Base-by-base conservation (phyloP, 257 asterid genomes). In the Rubia yunnanensis region DNA sequence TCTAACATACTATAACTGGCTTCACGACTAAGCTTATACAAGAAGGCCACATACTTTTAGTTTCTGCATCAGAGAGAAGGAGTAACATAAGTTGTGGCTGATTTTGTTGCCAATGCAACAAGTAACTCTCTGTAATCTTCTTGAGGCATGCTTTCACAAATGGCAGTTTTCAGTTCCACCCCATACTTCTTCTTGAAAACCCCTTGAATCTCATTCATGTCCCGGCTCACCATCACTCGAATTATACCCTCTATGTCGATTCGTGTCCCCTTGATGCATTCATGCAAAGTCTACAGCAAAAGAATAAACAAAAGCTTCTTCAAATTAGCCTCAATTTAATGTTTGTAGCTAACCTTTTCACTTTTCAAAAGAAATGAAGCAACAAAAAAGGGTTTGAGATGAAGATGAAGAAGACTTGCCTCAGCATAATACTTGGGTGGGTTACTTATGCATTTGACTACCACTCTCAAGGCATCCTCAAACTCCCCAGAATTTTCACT, bases 351-450 rank as follows among this genome's bases (percentile, higher is more conserved):
- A 23, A 14, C 62, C 3, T 28, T 66, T 32, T 66, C 52, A 23
- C 31, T 58, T 34, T 23, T 32, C 49, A 35, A 13, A 15, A 39
- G 48, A 39, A 11, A 39, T 39, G 48, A 39, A 39, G 3, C 18
- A 39, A 10, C 20, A 27, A 27, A 53, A 52, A 23, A 38, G 34
- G 20, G 34, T 32, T 48, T 1, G 4, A 22, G 17, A 35, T 34
- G 48, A 28, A 49, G 48, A 46, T n/a, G 53, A 26, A 17, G 59
- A 23, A 28, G 22, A 35, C 68, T 14, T 66, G 84, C 96, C 96
- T 88, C 72, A 13, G 96, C 82, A 71, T 68, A 86, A 78, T 82
- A 81, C 69, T 83, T 78, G 27, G 88, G 34, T 55, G 95, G 89
- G 72, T 58, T 84, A 79, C 77, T 75, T 63, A 84, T 86, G 84